Evolutionary conservation across 2,329 filamentous ascomycete genomes (phyloP), one percentile per base, ranked within the genome.

Genomic region (Dothideomycetes sp.): DNA sequence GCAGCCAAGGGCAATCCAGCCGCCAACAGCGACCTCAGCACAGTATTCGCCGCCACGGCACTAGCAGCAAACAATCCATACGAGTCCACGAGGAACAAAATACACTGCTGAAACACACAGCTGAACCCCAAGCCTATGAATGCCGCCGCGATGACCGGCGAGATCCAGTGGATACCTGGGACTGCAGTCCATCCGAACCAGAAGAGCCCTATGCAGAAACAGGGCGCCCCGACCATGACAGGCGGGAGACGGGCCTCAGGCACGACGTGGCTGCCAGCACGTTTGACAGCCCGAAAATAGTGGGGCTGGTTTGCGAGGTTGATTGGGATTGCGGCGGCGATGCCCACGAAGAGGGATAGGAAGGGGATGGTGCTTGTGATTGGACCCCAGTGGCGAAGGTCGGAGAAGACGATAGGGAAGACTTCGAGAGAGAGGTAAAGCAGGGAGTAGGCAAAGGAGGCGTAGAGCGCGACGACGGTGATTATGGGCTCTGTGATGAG

Each of bases 401-500:
- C 54, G 19, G 52, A 37, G 40, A 66, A 71, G 9, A 65, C 63
- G 36, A 70, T 65, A 0, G 66, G 67, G 36, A 68, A 69, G 1
- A 66, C 57, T 38, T 67, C 62, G 1, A 71, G 56, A 0, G 59
- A 61, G 30, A 70, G 53, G 46, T 68, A 70, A 17, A 70, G 54
- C 3, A 70, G 50, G 3, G 56, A 58, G 42, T 68, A 72, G 16
- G 66, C 58, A 42, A 68, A 68, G 1, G 64, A 60, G 5, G 61
- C 61, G 40, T 66, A 67, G 12, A 66, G 47, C 2, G 64, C 59
- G 27, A 69, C 63, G 29, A 56, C 59, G 1, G 61, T 56, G 10
- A 70, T 59, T 48, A 70, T 69, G 0, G 67, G 66, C 44, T 70
- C 65, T 1, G 61, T 66, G n/a, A 58, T 43, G 4, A 71, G 52